Base-by-base conservation (phyloP, 352 stramenopile genomes). In the Phytopythium helicoides region DNA sequence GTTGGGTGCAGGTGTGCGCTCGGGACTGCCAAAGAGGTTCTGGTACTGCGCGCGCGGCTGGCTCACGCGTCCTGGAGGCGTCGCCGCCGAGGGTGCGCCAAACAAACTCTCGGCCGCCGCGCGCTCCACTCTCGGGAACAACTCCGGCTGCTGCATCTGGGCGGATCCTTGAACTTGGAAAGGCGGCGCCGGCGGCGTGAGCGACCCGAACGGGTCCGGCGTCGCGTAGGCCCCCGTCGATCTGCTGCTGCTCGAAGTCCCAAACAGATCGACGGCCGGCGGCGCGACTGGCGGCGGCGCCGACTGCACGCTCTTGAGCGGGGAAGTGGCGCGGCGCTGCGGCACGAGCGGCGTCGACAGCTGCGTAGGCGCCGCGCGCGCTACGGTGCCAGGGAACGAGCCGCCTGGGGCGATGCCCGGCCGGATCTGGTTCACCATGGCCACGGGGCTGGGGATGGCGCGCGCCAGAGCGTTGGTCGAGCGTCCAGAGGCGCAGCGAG, bases 311-410 rank as follows among this genome's bases (percentile, higher is more conserved):
- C 37, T 60, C 33, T 37, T 38, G 14, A 38, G 47, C n/a, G 67
- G 61, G 36, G 58, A 41, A 11, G 71, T 70, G 18, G 63, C 38
- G 21, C 74, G 60, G 9, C 72, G 72, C 34, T 69, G 56, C 0
- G 68, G 58, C 8, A 85, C 74, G 3, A 89, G 52, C 6, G 78
- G 78, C 18, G 78, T 89, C 3, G 78, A 73, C 28, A 89, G 51
- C 47, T 89, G 78, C 36, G 75, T 86, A 25, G 72, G 74, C 6
- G 68, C 62, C 26, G 70, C 41, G 15, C 72, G 72, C 31, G 80
- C 65, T 1, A 68, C 64, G 21, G 11, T 14, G 60, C 68, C 64
- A 54, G 54, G 60, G 58, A 71, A 68, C 19, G 60, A 57, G 6
- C 60, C 58, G 10, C 49, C 49, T 12, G 40, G 22, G 14, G 44